Evolutionary conservation across 169 alveolate genomes (phyloP).

Genomic region (Eimeria tenella): DNA sequence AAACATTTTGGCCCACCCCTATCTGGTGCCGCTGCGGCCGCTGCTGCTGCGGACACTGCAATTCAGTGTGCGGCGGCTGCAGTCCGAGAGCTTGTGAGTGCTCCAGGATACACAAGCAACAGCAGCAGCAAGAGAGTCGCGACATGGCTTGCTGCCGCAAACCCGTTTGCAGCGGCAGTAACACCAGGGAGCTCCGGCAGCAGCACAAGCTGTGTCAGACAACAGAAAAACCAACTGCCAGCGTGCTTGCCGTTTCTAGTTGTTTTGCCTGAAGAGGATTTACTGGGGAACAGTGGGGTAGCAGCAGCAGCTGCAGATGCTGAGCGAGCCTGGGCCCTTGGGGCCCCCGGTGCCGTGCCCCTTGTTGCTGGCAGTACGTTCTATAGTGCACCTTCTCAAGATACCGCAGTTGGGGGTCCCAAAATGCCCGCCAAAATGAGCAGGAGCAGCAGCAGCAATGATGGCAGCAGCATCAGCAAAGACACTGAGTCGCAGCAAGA

Average conservation of each 20-base stretch:
- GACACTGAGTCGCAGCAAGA: neutral
- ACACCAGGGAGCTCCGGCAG: neutral
- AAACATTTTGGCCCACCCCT: neutral
- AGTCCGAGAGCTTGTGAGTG: conserved; percentile 3
- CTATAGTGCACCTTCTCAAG: conserved; percentile 29
- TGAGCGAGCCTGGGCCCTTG: neutral
- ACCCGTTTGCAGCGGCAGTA: conserved; percentile 18
- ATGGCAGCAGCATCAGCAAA: neutral
- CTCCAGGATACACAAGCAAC: neutral
- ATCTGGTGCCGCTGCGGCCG: conserved; percentile 4
- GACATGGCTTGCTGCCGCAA: conserved; percentile 23
- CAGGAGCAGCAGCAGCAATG: neutral
- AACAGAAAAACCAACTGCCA: neutral
- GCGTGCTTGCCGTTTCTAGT: neutral
- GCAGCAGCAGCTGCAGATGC: conserved; percentile 29
- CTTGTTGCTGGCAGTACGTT: neutral
- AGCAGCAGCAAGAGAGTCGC: conserved; percentile 39
- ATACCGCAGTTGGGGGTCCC: neutral
- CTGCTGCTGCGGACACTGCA: conserved; percentile 25
- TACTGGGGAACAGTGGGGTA: conserved; percentile 13
- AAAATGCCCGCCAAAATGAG: neutral
- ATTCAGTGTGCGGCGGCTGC: conserved; percentile 34
- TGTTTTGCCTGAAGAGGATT: conserved; percentile 30
- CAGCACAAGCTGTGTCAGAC: neutral
- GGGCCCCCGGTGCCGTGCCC: conserved; percentile 6